Evolutionary conservation across 345 rosid genomes (phyloP).

Genomic region (Eucalyptus camaldulensis): DNA sequence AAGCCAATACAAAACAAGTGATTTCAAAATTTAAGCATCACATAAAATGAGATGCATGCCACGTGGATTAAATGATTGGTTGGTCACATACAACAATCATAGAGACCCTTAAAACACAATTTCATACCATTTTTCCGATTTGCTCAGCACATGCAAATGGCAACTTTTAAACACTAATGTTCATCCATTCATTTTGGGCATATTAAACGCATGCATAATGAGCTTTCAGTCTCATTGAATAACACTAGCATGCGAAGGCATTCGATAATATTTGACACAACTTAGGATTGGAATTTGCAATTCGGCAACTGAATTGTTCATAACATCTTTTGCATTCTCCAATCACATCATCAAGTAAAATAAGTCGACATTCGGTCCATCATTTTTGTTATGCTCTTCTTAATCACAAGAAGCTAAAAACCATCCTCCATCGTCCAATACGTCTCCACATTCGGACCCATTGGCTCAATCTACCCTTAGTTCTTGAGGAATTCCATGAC

Average conservation of each 20-base stretch:
- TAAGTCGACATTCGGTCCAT: not conserved
- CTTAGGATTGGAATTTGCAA: not conserved
- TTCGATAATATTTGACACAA: not conserved
- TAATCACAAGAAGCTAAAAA: not conserved
- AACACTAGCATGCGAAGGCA: not conserved
- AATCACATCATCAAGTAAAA: not conserved
- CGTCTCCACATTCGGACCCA: not conserved
- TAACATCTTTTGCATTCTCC: not conserved
- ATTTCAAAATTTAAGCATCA: not conserved
- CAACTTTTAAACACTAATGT: not conserved
- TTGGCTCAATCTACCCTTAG: not conserved
- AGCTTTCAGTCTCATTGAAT: not conserved
- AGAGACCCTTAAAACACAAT: not conserved
- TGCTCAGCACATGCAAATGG: not conserved
- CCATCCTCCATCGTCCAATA: not conserved
- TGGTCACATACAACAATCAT: not conserved
- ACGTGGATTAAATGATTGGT: not conserved
- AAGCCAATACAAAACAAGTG: not conserved
- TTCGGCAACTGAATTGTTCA: not conserved
- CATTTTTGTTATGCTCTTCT: not conserved
- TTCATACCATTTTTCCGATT: not conserved
- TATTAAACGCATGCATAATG: not conserved
- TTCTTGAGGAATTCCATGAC: slow-evolving; percentile 5
- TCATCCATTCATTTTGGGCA: not conserved
- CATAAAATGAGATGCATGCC: not conserved